Evolutionary conservation across 1,139 yeast species (phyloP).

Genomic region (Diutina rugosa): DNA sequence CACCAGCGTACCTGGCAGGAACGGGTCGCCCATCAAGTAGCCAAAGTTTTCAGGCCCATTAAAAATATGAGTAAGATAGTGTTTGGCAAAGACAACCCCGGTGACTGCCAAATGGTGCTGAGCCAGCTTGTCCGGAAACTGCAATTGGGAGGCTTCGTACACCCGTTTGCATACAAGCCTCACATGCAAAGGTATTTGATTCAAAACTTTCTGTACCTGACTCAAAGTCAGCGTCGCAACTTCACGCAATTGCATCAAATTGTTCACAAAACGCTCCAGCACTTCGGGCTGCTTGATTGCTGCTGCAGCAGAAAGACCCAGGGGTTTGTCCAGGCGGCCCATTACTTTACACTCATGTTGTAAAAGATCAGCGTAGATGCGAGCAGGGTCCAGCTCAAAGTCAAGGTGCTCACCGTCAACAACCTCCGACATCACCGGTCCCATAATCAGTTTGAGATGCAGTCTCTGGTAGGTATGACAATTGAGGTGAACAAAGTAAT

Average conservation of each 20-base stretch:
- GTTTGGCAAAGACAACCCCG: conserved; percentile 54
- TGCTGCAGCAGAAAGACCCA: conserved; percentile 35
- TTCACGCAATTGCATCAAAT: conserved; percentile 67
- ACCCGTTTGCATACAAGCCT: conserved; percentile 27
- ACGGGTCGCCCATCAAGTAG: conserved; percentile 15
- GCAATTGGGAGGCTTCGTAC: conserved; percentile 19
- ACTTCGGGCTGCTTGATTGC: conserved; percentile 77
- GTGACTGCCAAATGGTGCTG: conserved; percentile 49
- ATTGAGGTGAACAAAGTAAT: conserved; percentile 42
- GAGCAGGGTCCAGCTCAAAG: conserved; percentile 72
- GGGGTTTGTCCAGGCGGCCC: conserved; percentile 18
- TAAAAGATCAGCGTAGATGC: conserved; percentile 37
- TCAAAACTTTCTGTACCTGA: conserved; percentile 24
- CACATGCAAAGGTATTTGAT: conserved; percentile 49
- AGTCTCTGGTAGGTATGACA: conserved; percentile 48
- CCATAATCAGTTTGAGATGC: conserved; percentile 35
- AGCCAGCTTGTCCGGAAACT: conserved; percentile 40
- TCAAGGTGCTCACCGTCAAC: conserved; percentile 45
- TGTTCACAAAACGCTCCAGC: conserved; percentile 52
- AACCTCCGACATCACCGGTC: conserved; percentile 22
- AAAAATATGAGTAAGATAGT: conserved; percentile 54
- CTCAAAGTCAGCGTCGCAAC: conserved; percentile 43
- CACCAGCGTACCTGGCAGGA: conserved; percentile 14
- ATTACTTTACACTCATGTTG: conserved; percentile 35
- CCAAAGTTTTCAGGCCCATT: conserved; percentile 62